Conservation (phyloP, 345 rosid species). For the Euphorbia lathyris region DNA sequence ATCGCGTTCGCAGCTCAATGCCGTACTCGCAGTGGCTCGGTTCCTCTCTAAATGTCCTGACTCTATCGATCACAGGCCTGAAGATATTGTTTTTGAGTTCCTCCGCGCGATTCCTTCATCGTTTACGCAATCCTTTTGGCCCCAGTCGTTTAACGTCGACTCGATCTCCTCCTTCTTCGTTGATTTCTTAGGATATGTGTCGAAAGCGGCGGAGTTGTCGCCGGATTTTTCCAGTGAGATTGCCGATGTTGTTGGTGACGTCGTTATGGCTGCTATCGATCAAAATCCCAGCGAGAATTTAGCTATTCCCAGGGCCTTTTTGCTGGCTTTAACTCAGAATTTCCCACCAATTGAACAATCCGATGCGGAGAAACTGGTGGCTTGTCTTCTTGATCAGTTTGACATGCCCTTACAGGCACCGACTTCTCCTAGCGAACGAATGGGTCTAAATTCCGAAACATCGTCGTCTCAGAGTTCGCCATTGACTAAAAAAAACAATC, state of each 20-base stretch:
- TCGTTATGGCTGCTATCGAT: constrained; percentile 45
- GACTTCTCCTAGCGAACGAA: constrained; percentile 44
- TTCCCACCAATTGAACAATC: constrained; percentile 61
- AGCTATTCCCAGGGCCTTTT: constrained; percentile 53
- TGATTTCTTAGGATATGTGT: constrained; percentile 64
- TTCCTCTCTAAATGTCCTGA: constrained; percentile 62
- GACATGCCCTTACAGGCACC: constrained; percentile 32
- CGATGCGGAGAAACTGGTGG: constrained; percentile 67
- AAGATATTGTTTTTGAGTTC: constrained; percentile 60
- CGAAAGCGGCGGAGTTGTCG: constrained; percentile 44
- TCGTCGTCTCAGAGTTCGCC: constrained; percentile 81
- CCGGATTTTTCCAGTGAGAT: constrained; percentile 67
- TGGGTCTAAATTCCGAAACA: constrained; percentile 43
- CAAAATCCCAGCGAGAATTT: constrained; percentile 36
- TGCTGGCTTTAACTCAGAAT: constrained; percentile 65
- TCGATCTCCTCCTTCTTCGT: constrained; percentile 54
- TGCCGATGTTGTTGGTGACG: constrained; percentile 64
- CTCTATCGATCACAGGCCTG: constrained; percentile 49
- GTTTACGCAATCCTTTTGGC: constrained; percentile 80
- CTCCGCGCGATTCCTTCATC: constrained; percentile 66
- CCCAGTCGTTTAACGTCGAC: constrained; percentile 58
- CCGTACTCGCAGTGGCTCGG: constrained; percentile 71
- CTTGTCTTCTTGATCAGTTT: constrained; percentile 66
- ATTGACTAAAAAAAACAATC: constrained; percentile 35
- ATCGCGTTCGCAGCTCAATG: constrained; percentile 84